A percentile compares a stretch with the other conserved stretches of the same genome.
These are phyloP conservation scores for Trypanosoma vivax DNA, from an alignment of 208 protist genomes.

Conservation along the genomic window DNA sequence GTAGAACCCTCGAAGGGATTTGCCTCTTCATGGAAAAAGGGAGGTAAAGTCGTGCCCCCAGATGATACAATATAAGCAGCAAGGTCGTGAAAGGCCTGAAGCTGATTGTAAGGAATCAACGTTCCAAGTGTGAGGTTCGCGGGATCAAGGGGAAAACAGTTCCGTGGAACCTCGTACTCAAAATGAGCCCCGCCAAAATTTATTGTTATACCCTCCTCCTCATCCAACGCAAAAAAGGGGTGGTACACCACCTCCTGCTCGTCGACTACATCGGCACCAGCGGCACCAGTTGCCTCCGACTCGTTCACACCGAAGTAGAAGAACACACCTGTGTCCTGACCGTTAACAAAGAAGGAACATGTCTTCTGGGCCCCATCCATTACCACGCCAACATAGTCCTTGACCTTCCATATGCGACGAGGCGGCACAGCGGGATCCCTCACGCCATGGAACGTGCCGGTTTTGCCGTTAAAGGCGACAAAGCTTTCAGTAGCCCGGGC, in stretches of 20 bases:
- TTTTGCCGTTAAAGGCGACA: slow-evolving; percentile 74
- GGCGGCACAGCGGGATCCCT: slow-evolving; percentile 8
- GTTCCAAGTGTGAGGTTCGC: slow-evolving; percentile 64
- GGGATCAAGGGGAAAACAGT: slow-evolving; percentile 79
- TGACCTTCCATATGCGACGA: slow-evolving; percentile 41
- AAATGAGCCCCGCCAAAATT: slow-evolving; percentile 88
- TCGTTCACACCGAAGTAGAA: slow-evolving; percentile 50
- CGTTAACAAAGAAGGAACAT: slow-evolving; percentile 74
- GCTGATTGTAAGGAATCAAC: slow-evolving; percentile 82
- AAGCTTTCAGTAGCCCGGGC: slow-evolving; percentile 8
- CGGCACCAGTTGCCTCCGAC: slow-evolving; percentile 18
- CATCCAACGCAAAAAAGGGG: slow-evolving; percentile 66
- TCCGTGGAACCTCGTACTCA: slow-evolving; percentile 65
- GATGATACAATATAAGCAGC: slow-evolving; percentile 59
- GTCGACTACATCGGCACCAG: slow-evolving; percentile 7
- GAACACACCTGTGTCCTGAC: slow-evolving; percentile 26
- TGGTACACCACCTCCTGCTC: slow-evolving; percentile 35
- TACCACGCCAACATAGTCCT: slow-evolving; percentile 80
- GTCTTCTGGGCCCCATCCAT: slow-evolving; percentile 49
- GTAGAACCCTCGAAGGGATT: slow-evolving; percentile 75
- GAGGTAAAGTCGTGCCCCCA: slow-evolving; percentile 52
- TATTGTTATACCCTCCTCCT: slow-evolving; percentile 55
- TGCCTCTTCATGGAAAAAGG: slow-evolving; percentile 82
- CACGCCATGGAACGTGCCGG: slow-evolving; percentile 33
- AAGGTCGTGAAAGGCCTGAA: slow-evolving; percentile 84